phyloP scores from a whole-genome alignment of 345 rosid genomes.

The Camelina hispida region DNA sequence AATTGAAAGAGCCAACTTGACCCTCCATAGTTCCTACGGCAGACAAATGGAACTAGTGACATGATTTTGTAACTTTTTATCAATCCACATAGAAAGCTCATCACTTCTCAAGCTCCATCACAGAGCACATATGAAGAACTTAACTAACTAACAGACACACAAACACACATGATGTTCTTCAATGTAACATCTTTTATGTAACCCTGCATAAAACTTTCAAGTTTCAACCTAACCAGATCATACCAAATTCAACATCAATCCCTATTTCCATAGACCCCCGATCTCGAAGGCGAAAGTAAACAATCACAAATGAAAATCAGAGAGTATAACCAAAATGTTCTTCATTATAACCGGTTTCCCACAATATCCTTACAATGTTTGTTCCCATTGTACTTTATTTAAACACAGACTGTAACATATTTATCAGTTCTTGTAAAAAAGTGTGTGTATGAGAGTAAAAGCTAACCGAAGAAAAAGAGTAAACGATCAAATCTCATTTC shows the following conservation, averaged over 20 bases:
- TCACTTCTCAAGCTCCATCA: conserved; percentile 22
- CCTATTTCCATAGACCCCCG: not conserved
- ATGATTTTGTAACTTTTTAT: not conserved
- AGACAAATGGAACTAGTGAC: not conserved
- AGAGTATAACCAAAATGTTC: conserved; percentile 35
- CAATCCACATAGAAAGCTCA: not conserved
- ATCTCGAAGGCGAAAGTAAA: not conserved
- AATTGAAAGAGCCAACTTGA: conserved; percentile 18
- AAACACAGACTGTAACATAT: conserved; percentile 35
- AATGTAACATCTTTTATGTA: conserved; percentile 2
- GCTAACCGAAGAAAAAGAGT: conserved; percentile 24
- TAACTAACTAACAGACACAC: not conserved
- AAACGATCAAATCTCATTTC: conserved; percentile 31
- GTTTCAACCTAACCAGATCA: not conserved
- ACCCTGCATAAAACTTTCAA: conserved; percentile 27
- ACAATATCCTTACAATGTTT: conserved; percentile 42
- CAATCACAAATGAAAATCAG: not conserved
- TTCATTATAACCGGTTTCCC: conserved; percentile 35
- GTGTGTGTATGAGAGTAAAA: conserved; percentile 21
- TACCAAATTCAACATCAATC: conserved; percentile 2
- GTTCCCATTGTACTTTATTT: conserved; percentile 39
- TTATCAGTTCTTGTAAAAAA: conserved; percentile 20
- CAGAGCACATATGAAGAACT: conserved; percentile 12
- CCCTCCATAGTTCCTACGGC: conserved; percentile 2
- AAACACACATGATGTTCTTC: conserved; percentile 12